Evolutionary conservation across 345 rosid species (phyloP), one percentile per base, ranked within the genome.

Genomic region (Gossypium raimondii): DNA sequence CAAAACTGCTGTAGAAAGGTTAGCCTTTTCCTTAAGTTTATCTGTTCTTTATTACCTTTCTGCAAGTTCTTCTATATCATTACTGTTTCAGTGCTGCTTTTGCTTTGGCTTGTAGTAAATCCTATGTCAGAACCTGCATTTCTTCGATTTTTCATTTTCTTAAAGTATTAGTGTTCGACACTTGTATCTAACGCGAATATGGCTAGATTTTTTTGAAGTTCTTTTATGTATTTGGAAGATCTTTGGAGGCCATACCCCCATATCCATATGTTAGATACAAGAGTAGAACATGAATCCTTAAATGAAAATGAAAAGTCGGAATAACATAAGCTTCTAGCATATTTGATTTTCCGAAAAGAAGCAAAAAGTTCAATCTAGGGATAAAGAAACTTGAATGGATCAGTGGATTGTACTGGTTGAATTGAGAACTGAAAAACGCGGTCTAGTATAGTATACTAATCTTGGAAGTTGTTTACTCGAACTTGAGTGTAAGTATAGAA

Each of bases 1-100:
- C 4, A 82, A 67, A 80, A 70, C 75, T 79, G 87, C 88, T 62
- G 79, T 87, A 3, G 48, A 67, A 73, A 25, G 75, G 90, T 83
- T 55, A 76, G 81, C 64, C 43, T 11, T 45, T 11, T 11, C 14
- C 41, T 34, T 34, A 34, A 34, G 41, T 14, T 9, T n/a, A 12
- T 48, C 66, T 61, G 11, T 29, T 61, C 17, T 18, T 10, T 25
- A 51, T 45, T 47, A 3, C 47, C 52, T 48, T 56, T 45, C 48
- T 70, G 7, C 29, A 25, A 27, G 73, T 18, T n/a, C n/a, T 69
- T 69, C 60, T 34, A 27, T 38, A 45, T 41, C 25, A 25, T 25
- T 29, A 16, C 12, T 9, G 14, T 70, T 70, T 52, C 4, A 27
- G 17, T 17, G 27, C 53, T 51, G 43, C 27, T 29, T 70, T 70